A percentile compares a stretch with the other conserved stretches of the same genome.
These are phyloP conservation scores for Hyphopichia khmerensis DNA, from an alignment of 1,139 yeast species.

Conservation along the genomic window DNA sequence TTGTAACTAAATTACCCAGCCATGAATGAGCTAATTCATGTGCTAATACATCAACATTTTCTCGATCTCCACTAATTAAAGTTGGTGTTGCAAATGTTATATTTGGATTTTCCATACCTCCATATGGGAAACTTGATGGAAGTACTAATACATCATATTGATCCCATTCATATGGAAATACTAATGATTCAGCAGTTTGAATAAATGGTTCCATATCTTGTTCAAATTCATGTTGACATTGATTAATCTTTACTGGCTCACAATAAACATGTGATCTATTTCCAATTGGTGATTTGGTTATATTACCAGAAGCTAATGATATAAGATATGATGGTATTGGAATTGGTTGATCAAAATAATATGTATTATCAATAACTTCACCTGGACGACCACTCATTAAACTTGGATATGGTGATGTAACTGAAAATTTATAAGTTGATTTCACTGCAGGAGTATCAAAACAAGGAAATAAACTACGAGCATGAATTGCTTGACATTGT, in stretches of 20 bases:
- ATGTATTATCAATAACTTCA: conserved; percentile 9
- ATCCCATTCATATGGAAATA: conserved; percentile 36
- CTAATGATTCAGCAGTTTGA: conserved; percentile 31
- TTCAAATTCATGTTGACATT: conserved; percentile 38
- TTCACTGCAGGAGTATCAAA: conserved; percentile 45
- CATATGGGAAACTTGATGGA: conserved; percentile 37
- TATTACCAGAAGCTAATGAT: conserved; percentile 35
- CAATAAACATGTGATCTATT: conserved; percentile 34
- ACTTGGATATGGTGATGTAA: conserved; percentile 28
- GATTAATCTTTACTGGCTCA: conserved; percentile 24
- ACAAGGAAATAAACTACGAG: conserved; percentile 42
- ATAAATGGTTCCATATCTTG: conserved; percentile 36
- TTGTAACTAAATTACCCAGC: conserved; percentile 39
- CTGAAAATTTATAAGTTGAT: conserved; percentile 29
- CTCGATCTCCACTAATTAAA: conserved; percentile 31
- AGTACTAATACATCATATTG: conserved; percentile 32
- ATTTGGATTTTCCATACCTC: conserved; percentile 43
- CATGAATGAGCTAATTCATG: conserved; percentile 42
- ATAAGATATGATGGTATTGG: conserved; percentile 39
- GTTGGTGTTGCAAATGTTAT: conserved; percentile 39
- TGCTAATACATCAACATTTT: conserved; percentile 36
- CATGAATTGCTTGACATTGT: conserved; percentile 46
- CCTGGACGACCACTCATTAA: conserved; percentile 40
- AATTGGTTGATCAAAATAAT: conserved; percentile 30
- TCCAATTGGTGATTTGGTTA: conserved; percentile 30